Base-by-base conservation (phyloP, 2,329 filamentous ascomycete species). In the Stachybotrys chlorohalonatus region DNA sequence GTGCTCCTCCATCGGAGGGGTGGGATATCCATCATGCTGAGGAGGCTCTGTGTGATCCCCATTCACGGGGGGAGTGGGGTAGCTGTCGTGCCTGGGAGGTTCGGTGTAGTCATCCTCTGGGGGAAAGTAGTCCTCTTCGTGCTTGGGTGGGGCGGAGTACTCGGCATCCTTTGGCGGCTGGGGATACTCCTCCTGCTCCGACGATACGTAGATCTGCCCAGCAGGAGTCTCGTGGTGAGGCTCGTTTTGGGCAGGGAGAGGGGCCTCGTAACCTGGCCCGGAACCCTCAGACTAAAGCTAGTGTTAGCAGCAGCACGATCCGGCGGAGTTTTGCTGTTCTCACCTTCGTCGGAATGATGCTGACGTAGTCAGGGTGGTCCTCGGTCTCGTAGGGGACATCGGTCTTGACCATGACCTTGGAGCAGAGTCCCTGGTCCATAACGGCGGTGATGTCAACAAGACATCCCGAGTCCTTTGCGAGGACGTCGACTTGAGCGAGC, bases 391-490 rank as follows among this genome's bases (percentile, higher is more conserved):
- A 53, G 49, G 55, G 56, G 45, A 51, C 53, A 32, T 57, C 50
- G 42, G 58, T 56, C 49, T 55, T 54, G 55, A 64, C 53, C 47
- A 62, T 55, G 53, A 64, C 56, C 30, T 54, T 60, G 50, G 60
- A 56, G 59, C 62, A 64, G 49, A 58, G 39, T 52, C 51, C 54
- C 47, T 58, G 52, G 49, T 63, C 56, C 49, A 64, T 51, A 17
- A 63, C 47, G 45, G 60, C 54, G 11, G 60, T 53, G 49, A 64
- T 52, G 55, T 64, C 62, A 31, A 64, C 31, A 45, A 60, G 49
- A 49, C 61, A 63, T 36, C 61, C 62, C 36, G 52, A 56, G 31
- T 60, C 55, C 46, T 55, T 55, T 52, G 54, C 52, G 58, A 61
- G 55, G 31, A 63, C 60, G 55, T 62, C 52, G 30, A 62, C 56